phyloP scores from a whole-genome alignment of 331 rosid species.

The Acacia pycnantha region DNA sequence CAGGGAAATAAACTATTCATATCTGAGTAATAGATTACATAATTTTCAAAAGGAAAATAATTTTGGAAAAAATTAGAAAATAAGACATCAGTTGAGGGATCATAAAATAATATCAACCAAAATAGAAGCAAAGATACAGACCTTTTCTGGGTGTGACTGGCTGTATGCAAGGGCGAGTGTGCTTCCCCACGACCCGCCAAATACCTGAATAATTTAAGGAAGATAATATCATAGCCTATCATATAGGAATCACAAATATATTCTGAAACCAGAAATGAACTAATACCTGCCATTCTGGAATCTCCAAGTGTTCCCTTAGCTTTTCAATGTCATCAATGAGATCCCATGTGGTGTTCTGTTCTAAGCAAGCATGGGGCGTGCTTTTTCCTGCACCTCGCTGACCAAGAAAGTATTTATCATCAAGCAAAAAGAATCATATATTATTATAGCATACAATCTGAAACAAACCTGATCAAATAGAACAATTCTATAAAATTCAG shows the following conservation, averaged over 20 bases:
- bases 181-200: conserved; percentile 99
- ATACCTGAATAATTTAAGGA: conserved; percentile 57
- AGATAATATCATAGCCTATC: conserved; percentile 20
- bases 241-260: conserved; percentile 17
- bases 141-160: conserved; percentile 56
- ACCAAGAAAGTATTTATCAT: conserved; percentile 26
- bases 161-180: conserved; percentile 84
- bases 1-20: conserved; percentile 16
- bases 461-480: conserved; percentile 84
- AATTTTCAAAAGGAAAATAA: conserved; percentile 6
- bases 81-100: not conserved
- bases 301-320: conserved; percentile 78
- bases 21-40: conserved; percentile 11
- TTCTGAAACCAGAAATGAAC: conserved; percentile 22
- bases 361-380: conserved; percentile 96
- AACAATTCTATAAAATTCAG: conserved; percentile 72
- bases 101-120: conserved; percentile 10
- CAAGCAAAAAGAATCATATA: conserved; percentile 1
- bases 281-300: conserved; percentile 95
- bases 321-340: conserved; percentile 87
- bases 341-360: conserved; percentile 90
- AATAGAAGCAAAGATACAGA: conserved; percentile 22
- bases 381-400: conserved; percentile 95
- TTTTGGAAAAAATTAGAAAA: not conserved
- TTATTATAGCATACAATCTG: conserved; percentile 16